A percentile compares a stretch with the other conserved stretches of the same genome.
These are phyloP conservation scores for Neonectria faginata DNA, from an alignment of 2,329 filamentous ascomycete genomes.

Conservation along the genomic window DNA sequence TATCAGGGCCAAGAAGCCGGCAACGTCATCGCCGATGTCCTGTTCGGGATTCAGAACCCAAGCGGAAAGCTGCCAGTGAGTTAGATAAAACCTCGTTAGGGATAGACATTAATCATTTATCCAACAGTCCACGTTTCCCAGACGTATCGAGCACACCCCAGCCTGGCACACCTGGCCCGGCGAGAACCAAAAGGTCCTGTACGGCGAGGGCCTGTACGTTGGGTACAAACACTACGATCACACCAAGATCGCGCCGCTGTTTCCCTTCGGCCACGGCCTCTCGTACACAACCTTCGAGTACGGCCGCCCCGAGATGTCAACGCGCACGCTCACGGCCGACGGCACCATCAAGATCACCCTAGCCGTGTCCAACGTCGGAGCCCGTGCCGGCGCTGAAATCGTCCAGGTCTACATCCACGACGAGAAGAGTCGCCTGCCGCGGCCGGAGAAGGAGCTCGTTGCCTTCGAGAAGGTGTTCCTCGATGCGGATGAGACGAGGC, in stretches of 20 bases:
- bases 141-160: slow-evolving; percentile 72
- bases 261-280: slow-evolving; percentile 79
- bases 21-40: slow-evolving; percentile 73
- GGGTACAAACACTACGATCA: slow-evolving; percentile 81
- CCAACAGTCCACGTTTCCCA: slow-evolving; percentile 72
- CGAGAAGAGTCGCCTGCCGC: slow-evolving; percentile 69
- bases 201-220: slow-evolving; percentile 79
- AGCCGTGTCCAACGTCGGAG: slow-evolving; percentile 67
- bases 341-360: slow-evolving; percentile 59
- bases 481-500: slow-evolving; percentile 65
- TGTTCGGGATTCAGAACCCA: slow-evolving; percentile 76
- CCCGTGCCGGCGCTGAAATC: slow-evolving; percentile 68
- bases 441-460: slow-evolving; percentile 77
- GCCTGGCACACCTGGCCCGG: slow-evolving; percentile 80
- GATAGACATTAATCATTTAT: not conserved
- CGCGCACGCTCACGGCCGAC: slow-evolving; percentile 53
- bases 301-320: slow-evolving; percentile 64
- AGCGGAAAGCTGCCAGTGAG: slow-evolving; percentile 75
- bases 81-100: not conserved
- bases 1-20: slow-evolving; percentile 74
- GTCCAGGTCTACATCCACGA: slow-evolving; percentile 78
- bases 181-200: slow-evolving; percentile 75
- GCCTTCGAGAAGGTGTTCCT: slow-evolving; percentile 75
- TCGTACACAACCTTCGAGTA: slow-evolving; percentile 79
- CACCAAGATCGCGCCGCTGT: slow-evolving; percentile 68